These are phyloP conservation scores for Lepiota subincarnata DNA, from an alignment of 768 basidiomycete genomes.

Conservation along the genomic window DNA sequence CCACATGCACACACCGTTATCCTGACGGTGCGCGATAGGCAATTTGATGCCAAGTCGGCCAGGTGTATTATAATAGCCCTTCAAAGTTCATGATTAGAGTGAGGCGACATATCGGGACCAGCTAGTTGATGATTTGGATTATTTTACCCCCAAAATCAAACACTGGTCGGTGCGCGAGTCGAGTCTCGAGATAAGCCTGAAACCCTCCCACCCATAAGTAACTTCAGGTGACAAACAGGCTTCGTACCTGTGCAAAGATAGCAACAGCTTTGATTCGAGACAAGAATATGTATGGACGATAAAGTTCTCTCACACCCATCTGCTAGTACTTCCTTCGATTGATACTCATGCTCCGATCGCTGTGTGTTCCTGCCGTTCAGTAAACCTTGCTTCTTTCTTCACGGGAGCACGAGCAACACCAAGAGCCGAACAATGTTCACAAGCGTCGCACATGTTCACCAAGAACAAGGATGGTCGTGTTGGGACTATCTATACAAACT, in stretches of 20 bases:
- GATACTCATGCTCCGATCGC: too few species aligned
- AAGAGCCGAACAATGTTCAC: neutral
- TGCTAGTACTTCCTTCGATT: too few species aligned
- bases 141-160: neutral
- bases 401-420: neutral
- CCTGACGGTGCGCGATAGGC: too few species aligned
- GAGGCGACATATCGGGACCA: neutral
- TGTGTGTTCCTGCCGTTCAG: too few species aligned
- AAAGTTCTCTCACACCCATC: neutral
- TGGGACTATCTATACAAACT: conserved; percentile 43
- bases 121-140: neutral
- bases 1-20: too few species aligned
- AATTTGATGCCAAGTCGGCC: too few species aligned
- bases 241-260: neutral
- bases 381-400: too few species aligned
- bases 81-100: too few species aligned
- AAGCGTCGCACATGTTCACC: too few species aligned
- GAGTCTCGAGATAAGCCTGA: neutral
- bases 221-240: too few species aligned
- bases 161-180: neutral
- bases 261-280: neutral
- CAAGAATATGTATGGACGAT: neutral
- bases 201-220: neutral
- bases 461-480: too few species aligned
- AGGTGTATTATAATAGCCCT: too few species aligned